Percentiles rank a stretch among this genome's conserved stretches.
phyloP scores from a whole-genome alignment of 768 basidiomycete genomes.

The Boletus reticuloceps region DNA sequence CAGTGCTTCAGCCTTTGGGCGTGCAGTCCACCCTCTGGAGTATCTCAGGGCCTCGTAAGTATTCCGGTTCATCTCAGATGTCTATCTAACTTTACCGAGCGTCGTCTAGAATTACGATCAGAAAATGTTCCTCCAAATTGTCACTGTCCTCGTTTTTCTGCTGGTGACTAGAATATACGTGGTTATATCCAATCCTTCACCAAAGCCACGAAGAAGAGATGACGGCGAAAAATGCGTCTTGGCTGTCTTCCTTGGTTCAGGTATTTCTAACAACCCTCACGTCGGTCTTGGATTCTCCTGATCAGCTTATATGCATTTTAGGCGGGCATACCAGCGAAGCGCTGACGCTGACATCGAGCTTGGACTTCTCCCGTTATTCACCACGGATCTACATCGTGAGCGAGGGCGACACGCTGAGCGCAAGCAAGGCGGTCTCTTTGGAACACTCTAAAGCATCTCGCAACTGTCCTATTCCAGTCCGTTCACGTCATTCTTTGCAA shows the following conservation, averaged over 20 bases:
- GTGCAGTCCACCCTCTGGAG: background rate
- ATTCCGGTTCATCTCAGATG: background rate
- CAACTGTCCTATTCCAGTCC: conserved; percentile 11
- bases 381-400: conserved; percentile 80
- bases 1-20: background rate
- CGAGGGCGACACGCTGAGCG: conserved; percentile 78
- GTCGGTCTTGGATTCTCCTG: background rate
- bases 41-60: background rate
- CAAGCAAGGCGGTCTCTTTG: conserved; percentile 61
- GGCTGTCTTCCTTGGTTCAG: conserved; percentile 92
- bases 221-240: conserved; percentile 42
- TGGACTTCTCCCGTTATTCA: conserved; percentile 74
- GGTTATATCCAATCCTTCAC: conserved; percentile 10
- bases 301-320: conserved; percentile 32
- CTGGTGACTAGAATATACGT: conserved; percentile 18
- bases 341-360: conserved; percentile 61
- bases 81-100: background rate
- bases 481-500: background rate
- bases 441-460: conserved; percentile 42
- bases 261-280: conserved; percentile 40
- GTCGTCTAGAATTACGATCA: background rate
- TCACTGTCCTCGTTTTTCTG: conserved; percentile 6
- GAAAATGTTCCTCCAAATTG: conserved; percentile 16
- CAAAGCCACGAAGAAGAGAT: conserved; percentile 14
- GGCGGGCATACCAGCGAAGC: conserved; percentile 96